Base-by-base conservation (phyloP, 1,284 basidiomycete genomes). In the Melampsora larici-populina region DNA sequence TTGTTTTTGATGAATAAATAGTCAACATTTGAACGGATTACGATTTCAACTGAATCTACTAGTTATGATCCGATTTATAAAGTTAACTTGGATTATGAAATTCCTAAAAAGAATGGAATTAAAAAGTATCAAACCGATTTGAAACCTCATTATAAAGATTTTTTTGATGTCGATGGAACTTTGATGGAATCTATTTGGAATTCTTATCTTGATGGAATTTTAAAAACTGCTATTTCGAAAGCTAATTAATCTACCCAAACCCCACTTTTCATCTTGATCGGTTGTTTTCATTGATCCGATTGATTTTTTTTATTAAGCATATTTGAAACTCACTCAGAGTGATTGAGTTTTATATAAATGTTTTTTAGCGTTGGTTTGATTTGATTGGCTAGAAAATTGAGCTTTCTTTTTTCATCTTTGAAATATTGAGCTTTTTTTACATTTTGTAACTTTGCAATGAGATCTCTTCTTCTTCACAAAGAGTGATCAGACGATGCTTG, bases 141-240 rank as follows among this genome's bases (percentile, higher is more conserved):
- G 8, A 70, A 46, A 21, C 66, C 74, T 18, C 74, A 70, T 70
- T 77, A 68, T 60, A 70, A 70, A 24, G 40, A 77, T 26, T 77
- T 69, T 24, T 70, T 77, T 64, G 74, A 77, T 49, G 24, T 77
- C 18, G 66, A 77, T 60, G 74, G 74, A 1, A 62, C 60, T 46
- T 26, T 77, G 21, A 66, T 69, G 26, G 74, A 77, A 40, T 36
- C 65, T 21, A 40, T 49, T 49, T 77, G 74, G 74, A 60, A 69
- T 9, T 7, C n/a, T 4, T 77, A 77, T 64, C 74, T 77, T 21
- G 51, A 64, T 18, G 66, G 63, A 21, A 67, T 67, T 49, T 46
- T 77, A 26, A 60, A 69, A 49, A 70, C 65, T 49, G 74, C 74
- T 40, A 58, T 75, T 33, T 66, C 73, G 4, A 75, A 75, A 48